These are phyloP conservation scores for Dendrobium officinale DNA, from an alignment of 106 monocot species.

Conservation along the genomic window DNA sequence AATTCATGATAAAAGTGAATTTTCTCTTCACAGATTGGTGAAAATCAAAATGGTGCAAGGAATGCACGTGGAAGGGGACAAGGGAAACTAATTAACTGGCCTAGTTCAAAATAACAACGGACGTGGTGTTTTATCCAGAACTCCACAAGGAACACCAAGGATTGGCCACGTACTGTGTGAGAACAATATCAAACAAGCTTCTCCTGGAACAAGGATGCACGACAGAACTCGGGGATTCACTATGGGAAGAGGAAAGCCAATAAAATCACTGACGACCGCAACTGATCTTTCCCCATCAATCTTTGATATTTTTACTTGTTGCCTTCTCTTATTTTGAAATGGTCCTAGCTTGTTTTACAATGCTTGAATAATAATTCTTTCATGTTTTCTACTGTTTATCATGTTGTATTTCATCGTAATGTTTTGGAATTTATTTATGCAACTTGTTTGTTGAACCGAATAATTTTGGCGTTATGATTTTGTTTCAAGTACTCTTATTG, in stretches of 20 bases:
- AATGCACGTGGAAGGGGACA: conserved; percentile 29
- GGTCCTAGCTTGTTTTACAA: not conserved
- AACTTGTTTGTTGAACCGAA: too few species aligned
- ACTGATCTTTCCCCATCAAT: not conserved
- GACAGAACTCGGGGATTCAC: conserved; percentile 84
- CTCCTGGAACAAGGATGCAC: conserved; percentile 54
- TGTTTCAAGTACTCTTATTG: too few species aligned
- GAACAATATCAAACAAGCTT: conserved; percentile 14
- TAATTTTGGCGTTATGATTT: too few species aligned
- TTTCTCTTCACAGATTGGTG: conserved; percentile 19
- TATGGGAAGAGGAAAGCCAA: conserved; percentile 63
- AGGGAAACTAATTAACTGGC: conserved; percentile 22
- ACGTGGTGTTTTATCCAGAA: conserved; percentile 24
- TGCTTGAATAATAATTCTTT: not conserved
- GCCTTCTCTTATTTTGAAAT: not conserved
- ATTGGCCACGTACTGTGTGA: conserved; percentile 9
- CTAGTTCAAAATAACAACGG: conserved; percentile 16
- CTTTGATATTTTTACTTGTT: not conserved
- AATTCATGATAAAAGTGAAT: not conserved
- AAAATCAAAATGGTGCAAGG: conserved; percentile 15
- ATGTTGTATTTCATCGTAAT: too few species aligned
- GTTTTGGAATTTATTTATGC: too few species aligned
- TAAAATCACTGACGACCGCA: not conserved
- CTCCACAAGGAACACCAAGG: conserved; percentile 5
- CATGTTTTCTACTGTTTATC: too few species aligned